Conservation (phyloP, 495 filamentous ascomycete species). For the Neurospora cerealis region DNA sequence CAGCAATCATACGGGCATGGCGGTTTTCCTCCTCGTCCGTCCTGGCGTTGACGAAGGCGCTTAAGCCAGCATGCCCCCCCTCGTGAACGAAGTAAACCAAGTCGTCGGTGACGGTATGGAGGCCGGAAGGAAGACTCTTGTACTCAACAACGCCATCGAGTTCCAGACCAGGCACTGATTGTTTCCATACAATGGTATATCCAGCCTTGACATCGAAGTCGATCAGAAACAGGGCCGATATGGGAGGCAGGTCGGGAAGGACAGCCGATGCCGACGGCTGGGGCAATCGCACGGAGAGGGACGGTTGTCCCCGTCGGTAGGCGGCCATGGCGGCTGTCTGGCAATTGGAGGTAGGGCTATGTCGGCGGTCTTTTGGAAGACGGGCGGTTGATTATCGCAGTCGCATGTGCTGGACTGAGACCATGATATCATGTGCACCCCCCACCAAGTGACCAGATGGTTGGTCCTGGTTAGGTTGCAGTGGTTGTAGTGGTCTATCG, state of each 20-base stretch:
- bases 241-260: constrained; percentile 53
- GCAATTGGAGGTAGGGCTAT: background rate
- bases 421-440: background rate
- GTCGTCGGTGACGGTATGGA: constrained; percentile 83
- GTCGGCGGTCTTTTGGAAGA: background rate
- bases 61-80: constrained; percentile 70
- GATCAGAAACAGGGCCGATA: constrained; percentile 77
- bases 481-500: background rate
- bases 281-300: constrained; percentile 37
- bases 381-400: background rate
- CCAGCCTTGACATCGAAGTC: constrained; percentile 80
- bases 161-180: constrained; percentile 57
- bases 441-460: background rate
- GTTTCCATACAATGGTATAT: constrained; percentile 82
- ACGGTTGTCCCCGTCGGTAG: constrained; percentile 39
- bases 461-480: background rate
- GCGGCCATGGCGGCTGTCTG: constrained; percentile 33
- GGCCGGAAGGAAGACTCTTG: constrained; percentile 83
- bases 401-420: background rate
- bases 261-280: constrained; percentile 16
- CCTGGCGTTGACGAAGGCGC: constrained; percentile 82
- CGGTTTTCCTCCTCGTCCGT: constrained; percentile 64
- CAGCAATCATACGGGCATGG: constrained; percentile 86
- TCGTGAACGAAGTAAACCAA: constrained; percentile 89
- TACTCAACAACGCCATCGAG: constrained; percentile 88